Percentiles rank a stretch among this genome's conserved stretches.
phyloP scores from a whole-genome alignment of 73 alveolate species.

The Paramecium bursaria region DNA sequence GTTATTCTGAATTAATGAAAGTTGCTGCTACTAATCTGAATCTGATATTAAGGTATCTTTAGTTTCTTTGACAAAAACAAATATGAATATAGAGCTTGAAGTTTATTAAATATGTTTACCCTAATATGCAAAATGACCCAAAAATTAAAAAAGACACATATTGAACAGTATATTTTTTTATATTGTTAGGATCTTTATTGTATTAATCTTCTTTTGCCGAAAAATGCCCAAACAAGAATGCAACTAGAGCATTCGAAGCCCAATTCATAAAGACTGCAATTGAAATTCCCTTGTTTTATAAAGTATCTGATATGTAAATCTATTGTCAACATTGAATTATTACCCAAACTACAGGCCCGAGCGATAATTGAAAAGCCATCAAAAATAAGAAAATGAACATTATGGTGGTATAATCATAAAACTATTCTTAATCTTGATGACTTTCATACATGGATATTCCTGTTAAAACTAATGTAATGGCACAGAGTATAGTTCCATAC shows the following conservation, averaged over 20 bases:
- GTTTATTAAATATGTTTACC: too few relatives aligned
- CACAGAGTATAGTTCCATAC: slow-evolving; percentile 34
- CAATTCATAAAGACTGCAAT: slow-evolving; percentile 2
- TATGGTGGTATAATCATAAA: background rate
- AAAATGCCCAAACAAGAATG: background rate
- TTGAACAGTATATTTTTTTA: too few relatives aligned
- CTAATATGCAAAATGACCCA: too few relatives aligned
- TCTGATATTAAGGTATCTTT: too few relatives aligned
- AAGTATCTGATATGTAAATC: background rate
- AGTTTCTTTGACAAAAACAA: too few relatives aligned
- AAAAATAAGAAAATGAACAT: background rate
- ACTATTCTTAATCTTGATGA: background rate
- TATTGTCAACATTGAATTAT: background rate
- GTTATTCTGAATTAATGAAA: too few relatives aligned
- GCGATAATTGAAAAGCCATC: slow-evolving; percentile 18
- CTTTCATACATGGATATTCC: background rate
- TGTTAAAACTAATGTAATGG: background rate
- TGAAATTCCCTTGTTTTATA: slow-evolving; percentile 21
- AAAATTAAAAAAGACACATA: too few relatives aligned
- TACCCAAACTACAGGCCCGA: slow-evolving; percentile 51
- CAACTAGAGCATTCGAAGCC: background rate
- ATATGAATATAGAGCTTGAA: too few relatives aligned
- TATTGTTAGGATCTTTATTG: too few relatives aligned
- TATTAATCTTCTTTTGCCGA: too few relatives aligned
- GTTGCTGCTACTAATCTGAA: too few relatives aligned